Evolutionary conservation across 495 filamentous ascomycete species (phyloP), one percentile per base, ranked within the genome.

Genomic region (Podospora tetraspora): DNA sequence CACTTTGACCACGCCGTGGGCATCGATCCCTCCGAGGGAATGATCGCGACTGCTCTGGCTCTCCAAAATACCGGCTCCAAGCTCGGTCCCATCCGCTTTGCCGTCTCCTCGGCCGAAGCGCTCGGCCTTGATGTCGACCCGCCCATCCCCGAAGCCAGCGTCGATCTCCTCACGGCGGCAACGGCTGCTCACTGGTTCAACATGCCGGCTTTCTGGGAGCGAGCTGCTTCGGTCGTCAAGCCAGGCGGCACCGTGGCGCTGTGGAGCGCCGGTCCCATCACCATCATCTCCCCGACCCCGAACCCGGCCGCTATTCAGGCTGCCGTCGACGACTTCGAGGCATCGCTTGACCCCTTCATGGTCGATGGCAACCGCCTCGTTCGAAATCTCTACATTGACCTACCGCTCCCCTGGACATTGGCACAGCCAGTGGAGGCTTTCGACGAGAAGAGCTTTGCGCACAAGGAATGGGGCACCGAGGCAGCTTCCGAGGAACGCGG

Each of bases 181-280:
- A 85, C 77, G 29, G 81, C 85, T 0, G 84, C 84, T 9, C 87
- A 89, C 70, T 90, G 87, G 87, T 88, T 89, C 79, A 80, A 84
- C 64, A 82, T 88, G 66, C 72, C 86, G 8, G 77, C 83, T n/a
- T 88, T 88, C 75, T 92, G 88, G 86, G 76, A 77, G 0, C 79
- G 79, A 12, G 78, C 88, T 24, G 88, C 88, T 0, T 78, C 82
- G n/a, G 75, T 83, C 2, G 75, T 91, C 30, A 83, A 81, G 67
- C 83, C 83, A 4, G 84, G 84, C 5, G 87, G 86, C 13, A 89
- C 80, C 0, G 83, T 89, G 5, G 84, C 83, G 0, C 32, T 89
- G 2, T 90, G 86, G 86, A 77, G 74, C 77, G 76, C 23, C 76
- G 78, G 2, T 79, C 82, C 66, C 68, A 68, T 12, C 71, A 58